phyloP scores from a whole-genome alignment of 164 flowering plant species.

The Magnolia sinica region DNA sequence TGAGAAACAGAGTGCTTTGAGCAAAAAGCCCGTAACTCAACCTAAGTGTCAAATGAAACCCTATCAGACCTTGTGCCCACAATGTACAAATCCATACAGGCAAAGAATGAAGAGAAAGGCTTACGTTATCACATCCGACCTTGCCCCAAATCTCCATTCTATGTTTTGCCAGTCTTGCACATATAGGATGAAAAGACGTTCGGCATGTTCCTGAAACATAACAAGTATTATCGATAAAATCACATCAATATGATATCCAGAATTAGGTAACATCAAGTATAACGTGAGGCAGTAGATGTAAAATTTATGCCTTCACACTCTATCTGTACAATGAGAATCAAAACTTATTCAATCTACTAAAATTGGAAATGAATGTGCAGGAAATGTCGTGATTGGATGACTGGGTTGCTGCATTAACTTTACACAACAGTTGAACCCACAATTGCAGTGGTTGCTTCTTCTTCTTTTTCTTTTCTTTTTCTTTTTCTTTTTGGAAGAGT shows the following conservation, averaged over 20 bases:
- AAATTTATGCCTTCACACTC: neutral
- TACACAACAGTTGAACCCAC: neutral
- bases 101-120: constrained; percentile 13
- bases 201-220: constrained; percentile 73
- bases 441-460: neutral
- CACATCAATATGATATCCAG: neutral
- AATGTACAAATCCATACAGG: neutral
- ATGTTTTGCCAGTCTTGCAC: constrained; percentile 89
- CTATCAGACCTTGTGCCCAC: neutral
- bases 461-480: neutral
- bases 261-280: neutral
- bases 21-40: constrained; percentile 90
- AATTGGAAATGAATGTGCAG: neutral
- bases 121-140: constrained; percentile 69
- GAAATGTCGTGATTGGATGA: neutral
- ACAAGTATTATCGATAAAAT: neutral
- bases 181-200: constrained; percentile 89
- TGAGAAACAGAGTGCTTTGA: constrained; percentile 68
- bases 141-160: constrained; percentile 96
- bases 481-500: no score
- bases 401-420: neutral
- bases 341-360: neutral
- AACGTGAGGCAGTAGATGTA: neutral
- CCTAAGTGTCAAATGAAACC: constrained; percentile 31
- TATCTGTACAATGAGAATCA: neutral